A percentile compares a stretch with the other conserved stretches of the same genome.
phyloP scores from a whole-genome alignment of 164 flowering plant genomes.

The Macadamia tetraphylla region DNA sequence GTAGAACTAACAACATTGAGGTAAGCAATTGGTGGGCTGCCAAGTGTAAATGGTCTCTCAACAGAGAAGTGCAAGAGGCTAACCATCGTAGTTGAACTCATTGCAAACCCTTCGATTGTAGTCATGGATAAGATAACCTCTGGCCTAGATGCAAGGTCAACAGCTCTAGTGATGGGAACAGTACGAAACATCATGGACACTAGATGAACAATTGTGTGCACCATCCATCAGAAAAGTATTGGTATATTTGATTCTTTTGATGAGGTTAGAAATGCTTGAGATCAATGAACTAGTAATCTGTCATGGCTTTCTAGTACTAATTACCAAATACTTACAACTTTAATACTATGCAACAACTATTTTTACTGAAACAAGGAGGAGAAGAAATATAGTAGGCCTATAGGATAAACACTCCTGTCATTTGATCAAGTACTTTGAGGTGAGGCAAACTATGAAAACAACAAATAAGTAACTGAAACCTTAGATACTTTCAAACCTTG shows the following conservation, averaged over 20 bases:
- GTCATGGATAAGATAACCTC: conserved; percentile 99
- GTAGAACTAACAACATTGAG: conserved; percentile 83
- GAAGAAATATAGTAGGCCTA: conserved; percentile 56
- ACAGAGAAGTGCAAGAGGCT: conserved; percentile 80
- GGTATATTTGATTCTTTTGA: conserved; percentile 99
- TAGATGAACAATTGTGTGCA: conserved; percentile 96
- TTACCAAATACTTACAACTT: conserved; percentile 2
- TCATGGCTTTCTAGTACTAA: neutral
- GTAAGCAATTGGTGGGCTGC: conserved; percentile 90
- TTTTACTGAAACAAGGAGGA: conserved; percentile 23
- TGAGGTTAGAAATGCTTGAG: conserved; percentile 49
- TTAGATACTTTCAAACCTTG: neutral
- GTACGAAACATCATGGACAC: conserved; percentile 98
- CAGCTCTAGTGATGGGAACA: conserved; percentile 99
- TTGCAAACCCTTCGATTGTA: conserved; percentile 95
- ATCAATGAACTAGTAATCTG: neutral
- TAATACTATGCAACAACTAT: no score
- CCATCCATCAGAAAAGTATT: conserved; percentile 98
- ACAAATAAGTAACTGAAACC: neutral
- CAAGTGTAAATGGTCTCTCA: conserved; percentile 92
- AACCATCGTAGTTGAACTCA: conserved; percentile 48
- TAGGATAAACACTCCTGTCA: conserved; percentile 38
- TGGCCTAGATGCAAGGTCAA: conserved; percentile 95
- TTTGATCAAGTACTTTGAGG: conserved; percentile 21
- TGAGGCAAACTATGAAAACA: no score